These are phyloP conservation scores for Oxyria digyna DNA, from an alignment of 148 eudicot species.

Conservation along the genomic window DNA sequence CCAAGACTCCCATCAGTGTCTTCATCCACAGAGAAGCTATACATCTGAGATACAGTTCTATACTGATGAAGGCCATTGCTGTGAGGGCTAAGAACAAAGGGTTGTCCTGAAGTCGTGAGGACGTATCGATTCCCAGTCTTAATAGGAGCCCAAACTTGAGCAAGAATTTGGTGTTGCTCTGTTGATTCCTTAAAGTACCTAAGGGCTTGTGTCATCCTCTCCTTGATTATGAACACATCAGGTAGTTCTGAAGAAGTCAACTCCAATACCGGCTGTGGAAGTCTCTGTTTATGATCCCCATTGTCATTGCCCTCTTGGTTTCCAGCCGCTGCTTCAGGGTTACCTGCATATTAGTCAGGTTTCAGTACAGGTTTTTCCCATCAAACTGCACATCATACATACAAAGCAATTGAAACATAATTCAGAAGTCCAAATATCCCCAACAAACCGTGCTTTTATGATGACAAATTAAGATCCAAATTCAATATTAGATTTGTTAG, in stretches of 20 bases:
- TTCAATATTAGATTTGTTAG: not conserved
- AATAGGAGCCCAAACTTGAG: constrained; percentile 94
- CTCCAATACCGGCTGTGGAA: constrained; percentile 21
- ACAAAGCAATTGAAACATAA: not conserved
- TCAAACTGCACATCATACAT: not conserved
- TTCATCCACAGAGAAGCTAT: constrained; percentile 59
- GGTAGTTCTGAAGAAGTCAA: constrained; percentile 25
- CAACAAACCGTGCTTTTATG: not conserved
- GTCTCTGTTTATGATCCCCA: constrained; percentile 20
- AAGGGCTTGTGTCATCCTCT: constrained; percentile 79
- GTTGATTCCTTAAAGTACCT: constrained; percentile 60
- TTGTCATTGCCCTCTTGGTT: constrained; percentile 12
- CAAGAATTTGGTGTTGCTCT: constrained; percentile 69
- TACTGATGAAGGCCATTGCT: constrained; percentile 75
- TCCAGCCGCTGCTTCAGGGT: constrained; percentile 24
- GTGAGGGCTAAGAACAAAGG: constrained; percentile 65
- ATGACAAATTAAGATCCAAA: not conserved
- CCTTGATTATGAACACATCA: constrained; percentile 54
- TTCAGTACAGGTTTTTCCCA: not conserved
- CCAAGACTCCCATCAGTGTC: constrained; percentile 53
- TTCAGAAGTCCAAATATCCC: not conserved
- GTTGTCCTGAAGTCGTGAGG: constrained; percentile 89
- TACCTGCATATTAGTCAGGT: constrained; percentile 23
- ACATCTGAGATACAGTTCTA: constrained; percentile 67
- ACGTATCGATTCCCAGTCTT: constrained; percentile 47